phyloP scores from a whole-genome alignment of 768 basidiomycete species.

The Pholiota molesta region DNA sequence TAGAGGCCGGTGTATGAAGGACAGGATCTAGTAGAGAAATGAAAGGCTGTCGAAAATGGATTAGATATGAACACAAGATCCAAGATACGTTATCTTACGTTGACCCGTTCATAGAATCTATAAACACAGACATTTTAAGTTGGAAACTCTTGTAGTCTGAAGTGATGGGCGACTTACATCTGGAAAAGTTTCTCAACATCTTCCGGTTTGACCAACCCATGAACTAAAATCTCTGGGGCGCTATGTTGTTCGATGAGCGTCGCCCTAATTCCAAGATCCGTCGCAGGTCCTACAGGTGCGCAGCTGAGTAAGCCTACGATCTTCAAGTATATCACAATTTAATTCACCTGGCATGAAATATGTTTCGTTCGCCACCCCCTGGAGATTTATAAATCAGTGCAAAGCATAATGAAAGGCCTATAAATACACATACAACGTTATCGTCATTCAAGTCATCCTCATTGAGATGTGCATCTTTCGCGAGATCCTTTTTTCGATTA shows the following conservation, averaged over 20 bases:
- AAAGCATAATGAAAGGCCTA: slow-evolving; percentile 10
- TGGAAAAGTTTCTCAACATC: slow-evolving; percentile 86
- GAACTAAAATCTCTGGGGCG: slow-evolving; percentile 81
- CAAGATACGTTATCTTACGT: slow-evolving; percentile 45
- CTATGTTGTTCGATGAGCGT: slow-evolving; percentile 76
- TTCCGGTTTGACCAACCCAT: slow-evolving; percentile 74
- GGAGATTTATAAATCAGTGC: slow-evolving; percentile 8
- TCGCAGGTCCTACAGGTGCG: slow-evolving; percentile 59
- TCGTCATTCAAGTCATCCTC: slow-evolving; percentile 61
- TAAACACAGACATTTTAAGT: neutral
- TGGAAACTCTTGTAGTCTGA: neutral
- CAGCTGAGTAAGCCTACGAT: slow-evolving; percentile 6
- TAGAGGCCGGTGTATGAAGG: slow-evolving; percentile 77
- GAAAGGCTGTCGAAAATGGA: slow-evolving; percentile 46
- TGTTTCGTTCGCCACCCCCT: slow-evolving; percentile 82
- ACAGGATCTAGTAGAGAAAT: slow-evolving; percentile 80
- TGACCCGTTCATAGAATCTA: slow-evolving; percentile 73
- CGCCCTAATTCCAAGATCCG: slow-evolving; percentile 69
- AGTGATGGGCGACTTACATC: slow-evolving; percentile 54
- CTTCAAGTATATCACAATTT: slow-evolving; percentile 6
- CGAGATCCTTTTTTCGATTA: slow-evolving; percentile 40
- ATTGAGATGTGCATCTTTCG: slow-evolving; percentile 35
- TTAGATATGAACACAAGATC: slow-evolving; percentile 9
- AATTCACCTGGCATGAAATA: slow-evolving; percentile 77
- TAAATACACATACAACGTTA: slow-evolving; percentile 54